Base-by-base conservation (phyloP, 1,284 basidiomycete species). In the Coniferiporia sulphurascens region DNA sequence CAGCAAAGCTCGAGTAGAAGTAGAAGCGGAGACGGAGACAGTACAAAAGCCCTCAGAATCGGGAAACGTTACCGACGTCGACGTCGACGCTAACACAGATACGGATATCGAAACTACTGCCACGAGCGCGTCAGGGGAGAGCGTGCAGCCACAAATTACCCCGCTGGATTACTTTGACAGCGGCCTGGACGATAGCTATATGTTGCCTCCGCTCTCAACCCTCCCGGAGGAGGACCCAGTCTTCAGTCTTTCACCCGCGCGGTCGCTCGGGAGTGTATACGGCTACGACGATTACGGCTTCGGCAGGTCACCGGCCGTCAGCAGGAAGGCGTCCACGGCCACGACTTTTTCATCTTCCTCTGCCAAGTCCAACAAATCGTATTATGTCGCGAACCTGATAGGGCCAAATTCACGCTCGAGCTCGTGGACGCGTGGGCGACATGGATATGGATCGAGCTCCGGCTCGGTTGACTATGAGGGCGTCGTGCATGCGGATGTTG, bases 191-290 rank as follows among this genome's bases (percentile, higher is more conserved):
- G 49, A 61, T 41, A 52, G 55, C 50, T 61, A 49, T 27, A 61
- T 61, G 54, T 51, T 61, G n/a, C 59, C 59, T 12, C 59, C 59
- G 44, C 55, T 61, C 32, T 60, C 58, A 5, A 61, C 59, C 4
- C 54, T 57, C 21, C 55, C 54, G 15, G 59, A 57, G 41, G 54
- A 61, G 21, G 59, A 61, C 43, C 55, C 59, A 1, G 54, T 56
- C 17, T 61, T 61, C 48, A 56, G 36, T 12, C 32, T 61, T 21
- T 36, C 59, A 13, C 55, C 59, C n/a, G 17, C 59, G 27, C 41
- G 48, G 19, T 53, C 59, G 22, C 41, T 27, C 10, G 34, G 27
- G 22, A 34, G 38, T 9, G 12, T 2, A 3, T 15, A 15, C 22
- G 48, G 48, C 8, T 41, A 51, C 19, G 10, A 36, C 17, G 17